Percentiles rank a stretch among this genome's conserved stretches.
These are phyloP conservation scores for Lentinula lateritia DNA, from an alignment of 768 basidiomycete genomes.

Conservation along the genomic window DNA sequence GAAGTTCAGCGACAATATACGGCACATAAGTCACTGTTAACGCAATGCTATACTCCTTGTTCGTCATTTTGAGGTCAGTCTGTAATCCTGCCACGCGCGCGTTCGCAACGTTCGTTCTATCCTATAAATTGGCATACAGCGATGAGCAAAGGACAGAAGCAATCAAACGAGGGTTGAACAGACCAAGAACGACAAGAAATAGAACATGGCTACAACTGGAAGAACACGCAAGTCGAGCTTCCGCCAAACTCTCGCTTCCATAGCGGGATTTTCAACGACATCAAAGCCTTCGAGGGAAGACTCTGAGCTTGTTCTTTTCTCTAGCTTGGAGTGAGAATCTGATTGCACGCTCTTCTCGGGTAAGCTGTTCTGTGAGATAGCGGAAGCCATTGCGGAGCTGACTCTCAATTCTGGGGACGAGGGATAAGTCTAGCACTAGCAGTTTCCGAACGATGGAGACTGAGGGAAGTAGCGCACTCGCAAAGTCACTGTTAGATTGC, in stretches of 20 bases:
- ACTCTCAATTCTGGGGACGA: not conserved
- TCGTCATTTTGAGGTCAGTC: conserved; percentile 43
- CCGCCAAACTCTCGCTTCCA: conserved; percentile 23
- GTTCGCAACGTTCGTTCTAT: conserved; percentile 52
- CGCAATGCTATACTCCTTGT: conserved; percentile 44
- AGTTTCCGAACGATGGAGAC: too few relatives aligned
- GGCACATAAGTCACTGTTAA: conserved; percentile 46
- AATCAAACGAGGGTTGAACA: conserved; percentile 8
- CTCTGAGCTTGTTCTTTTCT: not conserved
- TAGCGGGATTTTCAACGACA: not conserved
- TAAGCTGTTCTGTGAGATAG: not conserved
- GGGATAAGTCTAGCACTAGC: not conserved
- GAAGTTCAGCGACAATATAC: conserved; percentile 54
- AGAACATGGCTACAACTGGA: conserved; percentile 29
- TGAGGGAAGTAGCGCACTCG: not conserved
- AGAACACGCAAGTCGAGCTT: conserved; percentile 32
- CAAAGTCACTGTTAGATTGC: not conserved
- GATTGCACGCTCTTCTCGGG: not conserved
- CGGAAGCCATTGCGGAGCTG: not conserved
- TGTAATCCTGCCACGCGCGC: conserved; percentile 58
- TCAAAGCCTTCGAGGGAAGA: not conserved
- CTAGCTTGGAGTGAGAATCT: not conserved
- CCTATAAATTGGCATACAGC: conserved; percentile 20
- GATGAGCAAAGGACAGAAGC: too few relatives aligned
- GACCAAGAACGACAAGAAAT: conserved; percentile 46